These are phyloP conservation scores for Fusarium longipes DNA, from an alignment of 2,329 filamentous ascomycete genomes.

Conservation along the genomic window DNA sequence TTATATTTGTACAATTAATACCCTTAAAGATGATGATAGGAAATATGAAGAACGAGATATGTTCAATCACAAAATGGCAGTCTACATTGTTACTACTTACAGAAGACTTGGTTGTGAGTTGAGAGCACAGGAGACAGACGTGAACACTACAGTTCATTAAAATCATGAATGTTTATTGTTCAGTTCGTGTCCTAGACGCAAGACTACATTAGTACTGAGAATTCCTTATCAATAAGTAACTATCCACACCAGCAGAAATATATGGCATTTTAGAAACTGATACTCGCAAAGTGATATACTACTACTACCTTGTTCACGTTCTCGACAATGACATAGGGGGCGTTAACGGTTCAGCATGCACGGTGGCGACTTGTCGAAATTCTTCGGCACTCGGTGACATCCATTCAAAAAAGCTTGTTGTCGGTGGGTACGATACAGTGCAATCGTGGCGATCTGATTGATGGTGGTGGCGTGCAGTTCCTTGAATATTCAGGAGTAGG, in stretches of 20 bases:
- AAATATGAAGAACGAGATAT: constrained; percentile 6
- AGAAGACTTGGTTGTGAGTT: neutral
- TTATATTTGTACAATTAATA: constrained; percentile 44
- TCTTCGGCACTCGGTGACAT: constrained; percentile 17
- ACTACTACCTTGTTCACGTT: neutral
- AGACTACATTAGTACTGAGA: neutral
- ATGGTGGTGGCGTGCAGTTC: constrained; percentile 15
- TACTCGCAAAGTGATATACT: neutral
- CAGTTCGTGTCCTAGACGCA: neutral
- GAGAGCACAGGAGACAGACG: neutral
- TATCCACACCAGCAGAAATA: neutral
- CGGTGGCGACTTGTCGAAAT: constrained; percentile 25
- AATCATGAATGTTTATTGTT: neutral
- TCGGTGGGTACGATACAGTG: constrained; percentile 1
- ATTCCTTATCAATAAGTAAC: neutral
- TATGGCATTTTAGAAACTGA: neutral
- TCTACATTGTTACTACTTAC: neutral
- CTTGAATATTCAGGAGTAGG: neutral
- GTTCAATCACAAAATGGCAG: neutral
- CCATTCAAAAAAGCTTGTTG: constrained; percentile 33
- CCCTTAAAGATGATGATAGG: constrained; percentile 32
- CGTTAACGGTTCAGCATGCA: neutral
- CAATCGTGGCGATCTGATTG: neutral
- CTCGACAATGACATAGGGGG: constrained; percentile 29
- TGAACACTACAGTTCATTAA: too few relatives aligned